Conservation (phyloP, 768 basidiomycete genomes). For the Imleria badia region DNA sequence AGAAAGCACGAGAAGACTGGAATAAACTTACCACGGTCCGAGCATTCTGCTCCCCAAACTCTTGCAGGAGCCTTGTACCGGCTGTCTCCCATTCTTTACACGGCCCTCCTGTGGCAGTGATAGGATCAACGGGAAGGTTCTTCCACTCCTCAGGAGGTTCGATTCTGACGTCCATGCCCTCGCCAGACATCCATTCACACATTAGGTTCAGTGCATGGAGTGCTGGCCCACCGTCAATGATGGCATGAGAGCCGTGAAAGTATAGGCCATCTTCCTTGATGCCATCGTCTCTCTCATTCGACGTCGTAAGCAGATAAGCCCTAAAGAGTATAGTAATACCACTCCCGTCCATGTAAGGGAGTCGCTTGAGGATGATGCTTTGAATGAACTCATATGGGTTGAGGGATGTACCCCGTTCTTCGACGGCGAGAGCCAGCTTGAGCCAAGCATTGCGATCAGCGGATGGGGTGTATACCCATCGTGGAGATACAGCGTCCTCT, state of each 20-base stretch:
- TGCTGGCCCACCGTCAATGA: constrained; percentile 24
- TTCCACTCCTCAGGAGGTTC: constrained; percentile 22
- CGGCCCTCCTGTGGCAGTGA: constrained; percentile 24
- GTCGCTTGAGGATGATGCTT: constrained; percentile 12
- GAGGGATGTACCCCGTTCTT: constrained; percentile 16
- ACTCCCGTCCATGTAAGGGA: constrained; percentile 14
- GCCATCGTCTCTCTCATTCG: neutral
- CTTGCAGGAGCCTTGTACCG: constrained; percentile 16
- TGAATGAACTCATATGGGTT: constrained; percentile 18
- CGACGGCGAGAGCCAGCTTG: constrained; percentile 16
- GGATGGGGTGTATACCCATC: constrained; percentile 24
- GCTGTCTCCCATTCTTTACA: constrained; percentile 16
- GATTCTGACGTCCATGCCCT: constrained; percentile 10
- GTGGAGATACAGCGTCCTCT: constrained; percentile 12
- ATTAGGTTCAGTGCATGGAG: constrained; percentile 22
- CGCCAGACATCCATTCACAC: constrained; percentile 23
- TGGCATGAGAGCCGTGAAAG: constrained; percentile 22
- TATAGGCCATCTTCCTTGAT: constrained; percentile 20
- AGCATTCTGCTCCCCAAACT: constrained; percentile 2
- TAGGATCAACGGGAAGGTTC: constrained; percentile 26
- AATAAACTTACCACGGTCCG: constrained; percentile 8
- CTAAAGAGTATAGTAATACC: constrained; percentile 1
- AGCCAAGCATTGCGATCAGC: constrained; percentile 24
- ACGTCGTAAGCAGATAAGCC: constrained; percentile 13
- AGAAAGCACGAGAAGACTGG: neutral